Evolutionary conservation across 164 flowering plant genomes (phyloP), one percentile per base, ranked within the genome.

Genomic region (Umbilicus rupestris): DNA sequence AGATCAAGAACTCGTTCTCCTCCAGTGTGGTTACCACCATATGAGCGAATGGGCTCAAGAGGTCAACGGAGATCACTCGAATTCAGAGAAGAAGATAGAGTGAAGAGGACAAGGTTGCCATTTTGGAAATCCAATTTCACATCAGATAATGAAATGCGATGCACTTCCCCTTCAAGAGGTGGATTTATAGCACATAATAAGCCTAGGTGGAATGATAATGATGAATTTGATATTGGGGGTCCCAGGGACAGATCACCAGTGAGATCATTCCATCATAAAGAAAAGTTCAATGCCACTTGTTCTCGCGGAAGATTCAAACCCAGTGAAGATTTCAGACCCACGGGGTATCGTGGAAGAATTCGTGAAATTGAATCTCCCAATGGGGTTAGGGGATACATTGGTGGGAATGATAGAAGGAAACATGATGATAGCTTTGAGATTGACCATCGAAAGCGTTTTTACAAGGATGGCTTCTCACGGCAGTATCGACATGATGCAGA

Each of bases 1-100:
- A 72, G 78, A 45, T 72, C 78, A 11, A 68, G 80, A 68, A 70
- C 74, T 50, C 78, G 72, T 14, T 74, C 78, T 16, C 80, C 80
- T 2, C 20, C 35, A 28, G 1, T 58, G 35, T 68, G 73, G 68
- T 16, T 49, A 39, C 17, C 66, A 16, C 59, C 42, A 24, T 62
- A 74, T 59, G 75, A 72, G 7, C 69, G 73, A 14, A 66, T 39
- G 15, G 63, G 65, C 19, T 58, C 65, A 28, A 76, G 76, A 57
- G 70, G 45, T 9, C 68, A 72, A 28, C 75, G 68, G 45, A 70
- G 78, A 52, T 72, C 76, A 9, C 29, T 30, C 3, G 69, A 73
- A 44, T 75, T 75, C 49, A 71, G 78, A 70, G 19, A 68, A 16
- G 71, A 67, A 28, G 49, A 41, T 12, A 65, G 76, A 52, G 66